Evolutionary conservation across 306 rosid species (phyloP).

Genomic region (Sicyos edulis): DNA sequence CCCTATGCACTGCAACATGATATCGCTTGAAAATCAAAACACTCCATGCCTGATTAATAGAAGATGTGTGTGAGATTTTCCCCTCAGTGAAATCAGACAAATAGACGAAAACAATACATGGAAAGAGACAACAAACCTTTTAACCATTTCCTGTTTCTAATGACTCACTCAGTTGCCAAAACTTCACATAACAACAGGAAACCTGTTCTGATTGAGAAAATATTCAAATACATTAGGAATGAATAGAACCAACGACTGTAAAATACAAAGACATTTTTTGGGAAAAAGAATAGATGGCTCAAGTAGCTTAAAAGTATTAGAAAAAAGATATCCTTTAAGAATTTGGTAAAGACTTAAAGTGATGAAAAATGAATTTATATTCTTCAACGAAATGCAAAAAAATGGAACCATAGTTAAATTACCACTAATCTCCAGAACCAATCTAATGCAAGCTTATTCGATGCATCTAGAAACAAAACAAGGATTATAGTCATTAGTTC

Average conservation of each 20-base stretch:
- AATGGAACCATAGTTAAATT: not conserved
- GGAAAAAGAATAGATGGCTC: not conserved
- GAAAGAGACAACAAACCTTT: slow-evolving; percentile 9
- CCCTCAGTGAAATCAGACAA: not conserved
- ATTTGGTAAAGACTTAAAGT: too few species aligned
- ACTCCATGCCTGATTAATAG: slow-evolving; percentile 19
- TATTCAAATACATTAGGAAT: not conserved
- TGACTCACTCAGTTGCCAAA: slow-evolving; percentile 7
- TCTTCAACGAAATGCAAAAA: slow-evolving; percentile 1
- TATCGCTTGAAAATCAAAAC: slow-evolving; percentile 20
- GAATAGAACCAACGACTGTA: not conserved
- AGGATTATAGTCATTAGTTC: not conserved
- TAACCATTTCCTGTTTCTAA: slow-evolving; percentile 17
- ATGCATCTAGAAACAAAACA: too few species aligned
- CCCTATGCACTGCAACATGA: slow-evolving; percentile 56
- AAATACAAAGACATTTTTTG: not conserved
- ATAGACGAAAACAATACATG: not conserved
- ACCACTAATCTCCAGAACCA: too few species aligned
- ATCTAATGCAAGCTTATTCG: not conserved
- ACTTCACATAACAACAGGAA: slow-evolving; percentile 4
- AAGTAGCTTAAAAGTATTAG: not conserved
- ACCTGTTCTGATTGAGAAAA: not conserved
- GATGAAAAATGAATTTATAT: not conserved
- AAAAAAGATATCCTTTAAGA: not conserved
- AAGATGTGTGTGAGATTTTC: not conserved